A percentile compares a stretch with the other conserved stretches of the same genome.
These are phyloP conservation scores for Amaranthus palmeri DNA, from an alignment of 148 eudicot genomes.

Conservation along the genomic window DNA sequence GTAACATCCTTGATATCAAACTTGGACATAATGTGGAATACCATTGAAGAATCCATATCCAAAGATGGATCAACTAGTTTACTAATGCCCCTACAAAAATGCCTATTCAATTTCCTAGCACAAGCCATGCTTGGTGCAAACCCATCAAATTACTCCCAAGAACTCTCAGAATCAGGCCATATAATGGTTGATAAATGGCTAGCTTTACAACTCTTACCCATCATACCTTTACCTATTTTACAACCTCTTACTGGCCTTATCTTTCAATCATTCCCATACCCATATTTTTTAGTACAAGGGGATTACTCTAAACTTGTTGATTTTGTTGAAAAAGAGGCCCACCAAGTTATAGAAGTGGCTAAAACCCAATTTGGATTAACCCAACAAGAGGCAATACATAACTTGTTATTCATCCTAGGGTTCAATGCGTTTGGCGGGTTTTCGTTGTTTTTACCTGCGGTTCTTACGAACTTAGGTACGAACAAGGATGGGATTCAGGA, in stretches of 20 bases:
- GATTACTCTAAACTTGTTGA: conserved; percentile 53
- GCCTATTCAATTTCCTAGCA: conserved; percentile 58
- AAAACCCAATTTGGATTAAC: conserved; percentile 51
- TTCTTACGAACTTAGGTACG: conserved; percentile 34
- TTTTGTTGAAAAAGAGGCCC: conserved; percentile 51
- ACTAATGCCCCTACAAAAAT: conserved; percentile 48
- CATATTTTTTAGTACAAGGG: conserved; percentile 56
- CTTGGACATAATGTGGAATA: conserved; percentile 72
- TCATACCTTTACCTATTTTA: conserved; percentile 31
- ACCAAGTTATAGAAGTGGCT: conserved; percentile 41
- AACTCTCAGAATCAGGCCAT: conserved; percentile 48
- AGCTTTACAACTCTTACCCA: conserved; percentile 67
- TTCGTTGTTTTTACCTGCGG: conserved; percentile 39
- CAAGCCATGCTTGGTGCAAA: conserved; percentile 56
- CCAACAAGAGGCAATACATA: conserved; percentile 53
- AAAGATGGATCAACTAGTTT: conserved; percentile 31
- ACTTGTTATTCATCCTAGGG: conserved; percentile 64
- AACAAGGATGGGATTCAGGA: conserved; percentile 42
- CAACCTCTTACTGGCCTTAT: conserved; percentile 84
- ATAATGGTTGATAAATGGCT: conserved; percentile 64
- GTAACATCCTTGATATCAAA: conserved; percentile 46
- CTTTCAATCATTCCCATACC: conserved; percentile 73
- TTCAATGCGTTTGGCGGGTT: conserved; percentile 87
- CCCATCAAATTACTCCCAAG: conserved; percentile 41
- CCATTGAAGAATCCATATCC: conserved; percentile 48